These are phyloP conservation scores for Amphibolis antarctica DNA, from an alignment of 106 monocot genomes.

Conservation along the genomic window DNA sequence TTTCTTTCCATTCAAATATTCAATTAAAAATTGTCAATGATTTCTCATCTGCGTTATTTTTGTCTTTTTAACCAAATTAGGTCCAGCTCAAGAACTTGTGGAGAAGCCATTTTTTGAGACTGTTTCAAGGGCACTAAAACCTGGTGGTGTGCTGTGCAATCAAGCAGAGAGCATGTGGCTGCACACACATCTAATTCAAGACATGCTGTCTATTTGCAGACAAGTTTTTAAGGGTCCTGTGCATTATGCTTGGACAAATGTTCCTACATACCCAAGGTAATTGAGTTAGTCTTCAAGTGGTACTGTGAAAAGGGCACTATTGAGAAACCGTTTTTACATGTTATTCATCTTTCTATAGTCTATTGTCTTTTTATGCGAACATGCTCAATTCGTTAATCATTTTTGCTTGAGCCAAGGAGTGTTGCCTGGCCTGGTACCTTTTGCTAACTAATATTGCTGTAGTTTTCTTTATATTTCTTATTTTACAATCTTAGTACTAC, in stretches of 20 bases:
- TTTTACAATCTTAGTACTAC: too few species aligned
- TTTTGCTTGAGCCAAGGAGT: too few species aligned
- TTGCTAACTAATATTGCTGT: too few species aligned
- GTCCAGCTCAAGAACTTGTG: constrained; percentile 87
- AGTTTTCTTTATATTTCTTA: too few species aligned
- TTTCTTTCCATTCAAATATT: not conserved
- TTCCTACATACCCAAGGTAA: constrained; percentile 99
- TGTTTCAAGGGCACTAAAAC: constrained; percentile 55
- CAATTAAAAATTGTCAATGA: not conserved
- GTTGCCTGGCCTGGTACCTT: too few species aligned
- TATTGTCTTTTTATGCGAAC: too few species aligned
- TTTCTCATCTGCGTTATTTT: not conserved
- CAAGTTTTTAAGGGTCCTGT: constrained; percentile 85
- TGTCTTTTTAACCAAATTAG: constrained; percentile 19
- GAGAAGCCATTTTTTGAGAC: constrained; percentile 95
- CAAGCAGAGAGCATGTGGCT: constrained; percentile 99
- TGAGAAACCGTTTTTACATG: too few species aligned
- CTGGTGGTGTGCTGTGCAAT: constrained; percentile 92
- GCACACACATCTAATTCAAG: constrained; percentile 95
- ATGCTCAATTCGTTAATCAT: too few species aligned
- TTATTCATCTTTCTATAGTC: too few species aligned
- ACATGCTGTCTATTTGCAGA: constrained; percentile 75
- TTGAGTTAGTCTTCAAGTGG: not conserved
- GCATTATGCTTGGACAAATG: constrained; percentile 95
- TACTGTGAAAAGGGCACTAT: too few species aligned